A percentile compares a stretch with the other conserved stretches of the same genome.
Evolutionary conservation across 2,329 filamentous ascomycete species (phyloP).

Genomic region (Talaromyces sp.): DNA sequence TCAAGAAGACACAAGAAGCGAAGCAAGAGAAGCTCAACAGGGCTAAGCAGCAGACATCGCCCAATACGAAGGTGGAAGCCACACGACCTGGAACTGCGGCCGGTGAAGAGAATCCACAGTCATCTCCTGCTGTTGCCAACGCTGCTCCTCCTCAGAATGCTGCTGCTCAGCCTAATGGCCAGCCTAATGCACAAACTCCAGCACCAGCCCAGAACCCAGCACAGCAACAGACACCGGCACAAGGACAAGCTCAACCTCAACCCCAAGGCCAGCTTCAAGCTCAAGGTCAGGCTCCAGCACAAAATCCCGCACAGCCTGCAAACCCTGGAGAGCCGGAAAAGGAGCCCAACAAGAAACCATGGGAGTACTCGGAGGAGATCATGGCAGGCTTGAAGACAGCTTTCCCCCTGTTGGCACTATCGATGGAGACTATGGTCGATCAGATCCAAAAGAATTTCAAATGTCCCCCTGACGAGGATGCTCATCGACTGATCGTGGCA

Average conservation of each 20-base stretch:
- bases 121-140: conserved; percentile 42
- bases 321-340: conserved; percentile 35
- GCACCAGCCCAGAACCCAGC: conserved; percentile 25
- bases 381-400: conserved; percentile 94
- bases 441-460: conserved; percentile 99
- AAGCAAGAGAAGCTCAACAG: conserved; percentile 59
- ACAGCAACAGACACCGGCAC: conserved; percentile 22
- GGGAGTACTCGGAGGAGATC: conserved; percentile 95
- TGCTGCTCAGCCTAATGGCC: conserved; percentile 24
- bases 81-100: conserved; percentile 45
- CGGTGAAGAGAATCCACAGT: conserved; percentile 44
- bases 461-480: conserved; percentile 96
- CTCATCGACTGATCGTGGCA: conserved; percentile 94
- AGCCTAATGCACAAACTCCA: conserved; percentile 22
- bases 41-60: conserved; percentile 57
- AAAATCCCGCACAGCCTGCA: conserved; percentile 26
- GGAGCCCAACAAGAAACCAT: conserved; percentile 68
- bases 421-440: conserved; percentile 99
- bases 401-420: conserved; percentile 89
- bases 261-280: conserved; percentile 20
- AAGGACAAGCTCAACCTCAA: conserved; percentile 21
- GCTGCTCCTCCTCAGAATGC: conserved; percentile 37
- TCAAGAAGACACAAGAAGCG: conserved; percentile 78
- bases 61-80: conserved; percentile 33
- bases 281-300: conserved; percentile 17